Percentiles rank a stretch among this genome's conserved stretches.
Conservation (phyloP, 2,329 filamentous ascomycete species). For the Calonectria hawksworthii region DNA sequence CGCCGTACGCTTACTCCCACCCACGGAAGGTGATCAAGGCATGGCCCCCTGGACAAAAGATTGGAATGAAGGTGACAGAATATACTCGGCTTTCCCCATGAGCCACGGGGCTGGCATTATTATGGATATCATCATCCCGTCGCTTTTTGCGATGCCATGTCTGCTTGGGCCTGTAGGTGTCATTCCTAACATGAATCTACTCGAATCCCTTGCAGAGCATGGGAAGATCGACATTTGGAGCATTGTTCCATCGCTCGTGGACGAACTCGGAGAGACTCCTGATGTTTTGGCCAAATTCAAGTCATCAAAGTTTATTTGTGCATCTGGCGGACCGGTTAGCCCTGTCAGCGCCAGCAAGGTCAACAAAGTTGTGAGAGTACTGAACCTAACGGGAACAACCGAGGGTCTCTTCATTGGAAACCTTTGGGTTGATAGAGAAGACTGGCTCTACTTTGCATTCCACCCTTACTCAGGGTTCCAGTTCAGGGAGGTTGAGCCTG, state of each 20-base stretch:
- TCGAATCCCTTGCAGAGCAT: conserved; percentile 50
- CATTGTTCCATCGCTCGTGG: conserved; percentile 53
- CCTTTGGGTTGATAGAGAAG: conserved; percentile 42
- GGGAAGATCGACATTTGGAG: conserved; percentile 55
- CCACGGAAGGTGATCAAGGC: conserved; percentile 46
- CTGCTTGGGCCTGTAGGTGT: conserved; percentile 52
- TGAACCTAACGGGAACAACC: conserved; percentile 53
- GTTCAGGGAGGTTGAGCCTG: conserved; percentile 48
- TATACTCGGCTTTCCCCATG: conserved; percentile 55
- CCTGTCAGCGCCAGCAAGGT: conserved; percentile 45
- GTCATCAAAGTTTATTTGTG: conserved; percentile 52
- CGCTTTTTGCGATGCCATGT: conserved; percentile 52
- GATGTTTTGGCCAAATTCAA: conserved; percentile 49
- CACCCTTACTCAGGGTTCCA: conserved; percentile 53
- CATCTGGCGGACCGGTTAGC: conserved; percentile 53
- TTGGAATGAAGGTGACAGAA: conserved; percentile 47
- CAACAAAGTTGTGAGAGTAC: conserved; percentile 49
- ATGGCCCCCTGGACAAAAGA: conserved; percentile 47
- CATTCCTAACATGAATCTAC: conserved; percentile 52
- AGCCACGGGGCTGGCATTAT: conserved; percentile 55
- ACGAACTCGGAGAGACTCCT: conserved; percentile 50
- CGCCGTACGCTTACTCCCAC: conserved; percentile 51
- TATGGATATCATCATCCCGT: conserved; percentile 56
- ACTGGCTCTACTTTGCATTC: conserved; percentile 52
- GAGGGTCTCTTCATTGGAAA: conserved; percentile 53